phyloP scores from a whole-genome alignment of 1,284 basidiomycete species.

The Mycena citricolor region DNA sequence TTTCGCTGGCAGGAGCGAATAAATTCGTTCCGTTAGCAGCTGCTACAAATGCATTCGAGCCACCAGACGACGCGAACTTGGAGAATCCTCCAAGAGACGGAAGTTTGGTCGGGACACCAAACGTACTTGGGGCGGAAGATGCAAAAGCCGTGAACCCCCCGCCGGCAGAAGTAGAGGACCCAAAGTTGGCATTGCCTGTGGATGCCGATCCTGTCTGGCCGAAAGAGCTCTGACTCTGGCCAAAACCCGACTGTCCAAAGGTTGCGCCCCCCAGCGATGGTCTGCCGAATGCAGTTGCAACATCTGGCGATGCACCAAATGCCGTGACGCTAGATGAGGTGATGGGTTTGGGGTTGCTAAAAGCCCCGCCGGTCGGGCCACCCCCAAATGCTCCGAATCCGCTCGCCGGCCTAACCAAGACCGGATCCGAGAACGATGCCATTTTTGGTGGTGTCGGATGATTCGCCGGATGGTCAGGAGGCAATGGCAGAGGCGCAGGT shows the following conservation, averaged over 20 bases:
- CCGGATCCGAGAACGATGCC: constrained; percentile 23
- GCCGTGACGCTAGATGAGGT: constrained; percentile 12
- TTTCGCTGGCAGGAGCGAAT: no score
- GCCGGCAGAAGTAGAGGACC: no score
- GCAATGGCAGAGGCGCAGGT: constrained; percentile 19
- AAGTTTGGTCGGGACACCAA: constrained; percentile 2
- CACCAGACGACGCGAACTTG: no score
- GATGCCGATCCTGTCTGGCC: constrained; percentile 3
- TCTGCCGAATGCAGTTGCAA: constrained; percentile 22
- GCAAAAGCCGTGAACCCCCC: no score
- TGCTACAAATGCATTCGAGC: no score
- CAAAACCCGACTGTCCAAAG: constrained; percentile 12
- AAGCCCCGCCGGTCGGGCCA: constrained; percentile 15
- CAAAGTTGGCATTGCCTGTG: no score
- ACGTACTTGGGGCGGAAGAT: no score
- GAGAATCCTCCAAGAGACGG: no score
- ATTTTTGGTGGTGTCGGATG: constrained; percentile 28
- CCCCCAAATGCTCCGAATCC: constrained; percentile 43
- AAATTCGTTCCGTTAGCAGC: no score
- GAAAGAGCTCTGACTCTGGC: neutral
- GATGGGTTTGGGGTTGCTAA: constrained; percentile 11
- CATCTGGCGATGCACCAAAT: constrained; percentile 13
- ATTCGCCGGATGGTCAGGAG: constrained; percentile 20
- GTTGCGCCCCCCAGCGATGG: no score
- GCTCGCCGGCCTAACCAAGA: constrained; percentile 36